These are phyloP conservation scores for Rhodotorula sphaerocarpa DNA, from an alignment of 768 basidiomycete species.

Conservation along the genomic window DNA sequence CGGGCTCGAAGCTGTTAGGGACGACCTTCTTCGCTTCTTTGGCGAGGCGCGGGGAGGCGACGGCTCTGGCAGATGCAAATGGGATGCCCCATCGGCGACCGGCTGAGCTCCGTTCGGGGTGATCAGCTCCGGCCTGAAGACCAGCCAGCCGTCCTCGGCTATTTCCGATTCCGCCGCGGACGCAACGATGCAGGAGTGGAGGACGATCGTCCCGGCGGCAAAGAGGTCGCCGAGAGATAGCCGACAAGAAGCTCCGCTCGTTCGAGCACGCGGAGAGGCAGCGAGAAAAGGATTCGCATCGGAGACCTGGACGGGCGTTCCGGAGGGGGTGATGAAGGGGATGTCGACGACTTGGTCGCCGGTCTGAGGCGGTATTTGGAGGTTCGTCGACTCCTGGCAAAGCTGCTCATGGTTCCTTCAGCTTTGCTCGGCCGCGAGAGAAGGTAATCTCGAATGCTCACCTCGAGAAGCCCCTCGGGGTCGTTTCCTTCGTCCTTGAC, in stretches of 20 bases:
- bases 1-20: too few relatives aligned
- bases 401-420: neutral
- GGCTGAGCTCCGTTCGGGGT: too few relatives aligned
- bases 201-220: conserved; percentile 9
- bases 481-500: neutral
- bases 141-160: conserved; percentile 14
- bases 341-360: neutral
- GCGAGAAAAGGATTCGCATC: neutral
- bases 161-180: accelerated
- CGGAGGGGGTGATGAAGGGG: neutral
- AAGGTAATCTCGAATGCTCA: neutral
- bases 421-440: neutral
- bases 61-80: too few relatives aligned
- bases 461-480: neutral
- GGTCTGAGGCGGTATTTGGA: neutral
- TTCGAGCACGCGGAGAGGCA: neutral
- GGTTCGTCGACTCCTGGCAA: neutral
- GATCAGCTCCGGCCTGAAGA: neutral
- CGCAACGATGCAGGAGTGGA: neutral
- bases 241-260: too few relatives aligned
- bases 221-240: conserved; percentile 16
- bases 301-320: neutral
- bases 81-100: too few relatives aligned
- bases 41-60: neutral
- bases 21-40: neutral